These are phyloP conservation scores for Yarrowia sp. DNA, from an alignment of 805 yeast species.

Conservation along the genomic window DNA sequence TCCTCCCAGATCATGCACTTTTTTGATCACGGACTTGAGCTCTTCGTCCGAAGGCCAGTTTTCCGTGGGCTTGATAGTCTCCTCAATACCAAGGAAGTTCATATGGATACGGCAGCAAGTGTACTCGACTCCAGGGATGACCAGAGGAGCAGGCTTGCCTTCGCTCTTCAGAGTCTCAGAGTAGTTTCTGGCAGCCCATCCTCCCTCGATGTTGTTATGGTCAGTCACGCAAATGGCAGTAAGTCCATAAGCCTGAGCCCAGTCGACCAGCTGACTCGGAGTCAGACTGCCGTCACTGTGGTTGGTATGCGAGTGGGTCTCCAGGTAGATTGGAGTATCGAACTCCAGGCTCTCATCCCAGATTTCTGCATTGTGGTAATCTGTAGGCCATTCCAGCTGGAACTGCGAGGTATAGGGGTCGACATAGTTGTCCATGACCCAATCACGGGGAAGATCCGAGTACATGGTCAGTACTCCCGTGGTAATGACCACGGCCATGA, in stretches of 20 bases:
- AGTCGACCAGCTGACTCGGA: constrained; percentile 44
- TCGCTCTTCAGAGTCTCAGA: constrained; percentile 36
- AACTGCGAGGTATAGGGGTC: constrained; percentile 41
- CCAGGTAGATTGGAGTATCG: constrained; percentile 2
- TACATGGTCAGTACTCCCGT: constrained; percentile 24
- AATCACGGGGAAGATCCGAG: constrained; percentile 25
- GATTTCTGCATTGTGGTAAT: constrained; percentile 40
- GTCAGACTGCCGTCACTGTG: constrained; percentile 43
- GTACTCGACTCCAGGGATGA: constrained; percentile 45
- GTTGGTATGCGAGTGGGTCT: constrained; percentile 44
- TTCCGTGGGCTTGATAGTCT: constrained; percentile 42
- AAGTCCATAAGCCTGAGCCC: constrained; percentile 46
- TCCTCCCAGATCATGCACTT: constrained; percentile 44
- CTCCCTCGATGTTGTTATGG: constrained; percentile 44
- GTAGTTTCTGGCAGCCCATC: constrained; percentile 41
- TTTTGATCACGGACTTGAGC: constrained; percentile 41
- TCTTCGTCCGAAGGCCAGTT: constrained; percentile 44
- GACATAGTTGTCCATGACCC: constrained; percentile 7
- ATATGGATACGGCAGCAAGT: constrained; percentile 46
- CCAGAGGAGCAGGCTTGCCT: constrained; percentile 40
- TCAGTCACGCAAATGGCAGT: constrained; percentile 44
- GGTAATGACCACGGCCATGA: constrained; percentile 39
- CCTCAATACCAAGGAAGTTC: constrained; percentile 45
- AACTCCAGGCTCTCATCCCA: constrained; percentile 36
- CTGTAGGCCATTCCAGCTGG: constrained; percentile 39